phyloP scores from a whole-genome alignment of 2,329 filamentous ascomycete genomes.

The Xenoacremonium recifei region DNA sequence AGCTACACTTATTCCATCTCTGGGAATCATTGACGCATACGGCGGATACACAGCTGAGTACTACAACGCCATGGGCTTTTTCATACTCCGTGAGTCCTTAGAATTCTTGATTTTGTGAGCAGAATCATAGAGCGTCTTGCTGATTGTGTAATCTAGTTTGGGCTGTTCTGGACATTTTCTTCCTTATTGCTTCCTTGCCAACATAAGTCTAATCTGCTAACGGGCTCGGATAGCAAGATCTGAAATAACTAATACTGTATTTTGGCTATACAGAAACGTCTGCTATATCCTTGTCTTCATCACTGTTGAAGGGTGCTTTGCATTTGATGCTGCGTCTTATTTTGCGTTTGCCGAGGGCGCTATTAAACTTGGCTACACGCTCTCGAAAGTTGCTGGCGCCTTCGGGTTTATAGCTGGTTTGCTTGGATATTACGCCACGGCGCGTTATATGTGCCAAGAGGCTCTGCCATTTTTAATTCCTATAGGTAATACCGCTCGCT shows the following conservation, averaged over 20 bases:
- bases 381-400: constrained; percentile 5
- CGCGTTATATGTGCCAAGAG: constrained; percentile 5
- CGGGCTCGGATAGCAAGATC: too few species aligned
- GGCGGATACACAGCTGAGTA: constrained; percentile 9
- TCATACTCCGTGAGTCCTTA: constrained; percentile 9
- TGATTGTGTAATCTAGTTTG: constrained; percentile 1
- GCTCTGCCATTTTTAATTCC: constrained; percentile 5
- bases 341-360: constrained; percentile 10
- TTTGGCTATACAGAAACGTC: not conserved
- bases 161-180: constrained; percentile 9
- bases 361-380: not conserved
- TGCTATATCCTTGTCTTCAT: constrained; percentile 5
- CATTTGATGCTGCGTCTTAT: constrained; percentile 6
- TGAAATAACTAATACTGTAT: too few species aligned
- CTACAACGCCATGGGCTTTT: constrained; percentile 12
- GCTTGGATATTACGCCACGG: constrained; percentile 5
- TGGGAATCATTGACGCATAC: constrained; percentile 9
- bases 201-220: not conserved
- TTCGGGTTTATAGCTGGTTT: constrained; percentile 10
- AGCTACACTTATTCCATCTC: constrained; percentile 3
- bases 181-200: constrained; percentile 8
- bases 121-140: too few species aligned
- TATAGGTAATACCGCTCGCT: constrained; percentile 5
- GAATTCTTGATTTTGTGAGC: too few species aligned
- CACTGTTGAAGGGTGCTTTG: constrained; percentile 6